Conservation (phyloP, 768 basidiomycete species). For the Candolleomyces eurysporus region DNA sequence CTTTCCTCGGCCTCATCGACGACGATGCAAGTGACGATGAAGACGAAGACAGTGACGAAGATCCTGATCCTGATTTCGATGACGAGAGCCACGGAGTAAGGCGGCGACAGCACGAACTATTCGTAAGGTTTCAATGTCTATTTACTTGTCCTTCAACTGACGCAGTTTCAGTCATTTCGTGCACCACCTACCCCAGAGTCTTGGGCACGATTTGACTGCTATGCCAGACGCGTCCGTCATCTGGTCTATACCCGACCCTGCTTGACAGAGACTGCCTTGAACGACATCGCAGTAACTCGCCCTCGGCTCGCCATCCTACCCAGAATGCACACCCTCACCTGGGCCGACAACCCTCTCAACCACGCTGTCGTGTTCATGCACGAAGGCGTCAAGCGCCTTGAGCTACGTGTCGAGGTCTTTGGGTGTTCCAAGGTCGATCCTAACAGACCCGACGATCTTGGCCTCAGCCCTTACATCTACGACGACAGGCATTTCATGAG, state of each 20-base stretch:
- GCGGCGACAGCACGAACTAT: neutral
- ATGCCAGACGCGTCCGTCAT: conserved; percentile 20
- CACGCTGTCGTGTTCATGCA: conserved; percentile 14
- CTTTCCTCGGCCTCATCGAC: neutral
- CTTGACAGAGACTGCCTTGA: neutral
- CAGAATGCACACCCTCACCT: conserved; percentile 12
- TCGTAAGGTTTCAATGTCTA: neutral
- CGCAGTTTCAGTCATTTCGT: conserved; percentile 11
- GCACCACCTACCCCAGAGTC: conserved; percentile 13
- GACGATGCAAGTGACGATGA: neutral
- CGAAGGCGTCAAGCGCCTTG: conserved; percentile 8
- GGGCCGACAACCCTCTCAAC: conserved; percentile 11
- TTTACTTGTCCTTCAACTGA: neutral
- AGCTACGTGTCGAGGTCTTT: conserved; percentile 7
- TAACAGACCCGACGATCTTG: neutral
- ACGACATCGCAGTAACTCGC: conserved; percentile 10
- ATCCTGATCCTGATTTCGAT: neutral
- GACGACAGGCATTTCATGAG: neutral
- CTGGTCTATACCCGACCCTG: conserved; percentile 17
- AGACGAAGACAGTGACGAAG: conserved; percentile 1
- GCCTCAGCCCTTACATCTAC: neutral
- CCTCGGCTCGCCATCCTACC: conserved; percentile 9
- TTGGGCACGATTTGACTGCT: conserved; percentile 20
- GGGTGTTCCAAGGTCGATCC: neutral
- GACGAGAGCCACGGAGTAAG: neutral